Percentiles rank a stretch among this genome's conserved stretches.
Conservation (phyloP, 495 filamentous ascomycete species). For the Monascus purpureus region DNA sequence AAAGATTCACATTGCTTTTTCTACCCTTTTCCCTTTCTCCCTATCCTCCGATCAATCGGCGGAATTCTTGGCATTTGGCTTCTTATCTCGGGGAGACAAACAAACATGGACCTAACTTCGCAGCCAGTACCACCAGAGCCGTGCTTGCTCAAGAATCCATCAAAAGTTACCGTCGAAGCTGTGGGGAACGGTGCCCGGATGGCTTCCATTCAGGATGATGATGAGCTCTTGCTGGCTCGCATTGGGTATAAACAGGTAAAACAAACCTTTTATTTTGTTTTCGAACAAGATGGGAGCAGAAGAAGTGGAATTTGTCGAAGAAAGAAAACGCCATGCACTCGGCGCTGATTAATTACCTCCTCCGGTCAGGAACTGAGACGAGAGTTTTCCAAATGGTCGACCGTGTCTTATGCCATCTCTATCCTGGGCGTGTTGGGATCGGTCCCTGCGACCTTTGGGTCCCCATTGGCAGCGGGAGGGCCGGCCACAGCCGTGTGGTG, state of each 20-base stretch:
- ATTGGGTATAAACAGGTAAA: constrained; percentile 58
- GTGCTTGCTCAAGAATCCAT: too few relatives aligned
- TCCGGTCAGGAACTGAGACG: constrained; percentile 40
- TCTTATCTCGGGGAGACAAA: too few relatives aligned
- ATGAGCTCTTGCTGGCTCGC: constrained; percentile 48
- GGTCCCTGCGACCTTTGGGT: constrained; percentile 53
- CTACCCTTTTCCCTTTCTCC: too few relatives aligned
- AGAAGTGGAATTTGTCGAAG: too few relatives aligned
- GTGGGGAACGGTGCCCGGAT: too few relatives aligned
- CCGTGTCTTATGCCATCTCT: constrained; percentile 60
- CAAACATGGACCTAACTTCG: too few relatives aligned
- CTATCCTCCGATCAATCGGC: too few relatives aligned
- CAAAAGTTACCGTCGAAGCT: too few relatives aligned
- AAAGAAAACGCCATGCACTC: neutral
- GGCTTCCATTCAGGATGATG: constrained; percentile 44
- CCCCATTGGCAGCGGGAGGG: constrained; percentile 48
- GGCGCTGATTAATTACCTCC: neutral
- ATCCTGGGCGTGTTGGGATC: constrained; percentile 58
- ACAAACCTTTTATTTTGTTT: neutral
- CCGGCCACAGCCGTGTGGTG: constrained; percentile 60
- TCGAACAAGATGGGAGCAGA: too few relatives aligned
- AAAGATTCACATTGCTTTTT: too few relatives aligned
- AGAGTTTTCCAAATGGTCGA: constrained; percentile 63
- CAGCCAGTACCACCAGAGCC: too few relatives aligned
- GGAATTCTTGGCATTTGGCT: too few relatives aligned